Conservation (phyloP, 768 basidiomycete species). For the Auricularia sp. region DNA sequence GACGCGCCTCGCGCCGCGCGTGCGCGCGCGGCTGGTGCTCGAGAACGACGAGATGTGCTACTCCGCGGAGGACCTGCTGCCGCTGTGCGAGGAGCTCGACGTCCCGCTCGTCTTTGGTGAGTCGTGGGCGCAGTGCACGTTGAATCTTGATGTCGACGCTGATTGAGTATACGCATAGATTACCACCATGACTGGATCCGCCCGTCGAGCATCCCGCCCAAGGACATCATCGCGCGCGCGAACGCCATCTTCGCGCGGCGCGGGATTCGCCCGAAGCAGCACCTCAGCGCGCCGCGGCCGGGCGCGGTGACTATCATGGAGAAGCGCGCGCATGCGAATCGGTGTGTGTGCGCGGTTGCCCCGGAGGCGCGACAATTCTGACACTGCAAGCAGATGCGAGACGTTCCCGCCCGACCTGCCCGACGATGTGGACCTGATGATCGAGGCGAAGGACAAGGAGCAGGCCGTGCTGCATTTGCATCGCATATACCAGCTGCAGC, state of each 20-base stretch:
- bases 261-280: constrained; percentile 84
- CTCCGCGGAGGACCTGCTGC: constrained; percentile 80
- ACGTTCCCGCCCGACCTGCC: constrained; percentile 53
- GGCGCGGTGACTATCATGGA: constrained; percentile 82
- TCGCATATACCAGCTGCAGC: constrained; percentile 61
- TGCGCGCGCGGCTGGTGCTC: constrained; percentile 69
- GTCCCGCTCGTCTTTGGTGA: constrained; percentile 59
- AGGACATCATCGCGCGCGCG: constrained; percentile 62
- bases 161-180: constrained; percentile 36
- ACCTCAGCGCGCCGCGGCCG: constrained; percentile 81
- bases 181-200: constrained; percentile 75
- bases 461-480: constrained; percentile 85
- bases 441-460: constrained; percentile 89
- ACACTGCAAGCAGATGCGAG: constrained; percentile 34
- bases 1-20: constrained; percentile 45
- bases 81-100: constrained; percentile 72
- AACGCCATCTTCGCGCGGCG: constrained; percentile 64
- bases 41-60: constrained; percentile 97
- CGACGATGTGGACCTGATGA: constrained; percentile 80
- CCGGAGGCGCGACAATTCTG: not conserved
- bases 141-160: constrained; percentile 25
- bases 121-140: constrained; percentile 10
- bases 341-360: constrained; percentile 18
- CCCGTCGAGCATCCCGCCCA: constrained; percentile 35
- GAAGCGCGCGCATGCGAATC: constrained; percentile 74